Base-by-base conservation (phyloP, 768 basidiomycete species). In the Mycena belliarum region DNA sequence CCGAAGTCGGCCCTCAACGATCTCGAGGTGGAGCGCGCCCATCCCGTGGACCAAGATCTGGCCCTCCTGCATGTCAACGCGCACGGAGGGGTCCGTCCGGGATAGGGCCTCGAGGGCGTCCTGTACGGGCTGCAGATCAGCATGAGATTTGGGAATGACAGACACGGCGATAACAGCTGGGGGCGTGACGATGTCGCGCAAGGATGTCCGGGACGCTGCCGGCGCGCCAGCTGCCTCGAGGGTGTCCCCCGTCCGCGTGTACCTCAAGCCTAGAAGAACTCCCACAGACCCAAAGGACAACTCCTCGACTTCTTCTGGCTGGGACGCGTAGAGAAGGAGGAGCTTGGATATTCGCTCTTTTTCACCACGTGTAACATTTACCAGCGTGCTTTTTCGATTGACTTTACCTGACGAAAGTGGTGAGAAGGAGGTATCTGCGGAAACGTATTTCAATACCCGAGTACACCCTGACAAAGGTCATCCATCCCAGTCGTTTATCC, bases 401-500 rank as follows among this genome's bases (percentile, higher is more conserved):
- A 95, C 72, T 16, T 83, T 89, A 16, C 92, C 92, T 91, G 21
- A 55, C 21, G 50, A 38, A 33, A 33, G 12, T 11, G 3, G 51
- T 53, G 4, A 35, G 55, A 47, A 54, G 32, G 33, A 49, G 5
- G 14, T 43, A 47, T 41, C 20, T 63, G 23, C 24, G 40, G 57
- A 57, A n/a, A 32, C n/a, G 35, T 24, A 14, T 21, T 16, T 4
- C 70, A 76, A 59, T 69, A 91, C 92, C 93, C 51, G 92, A 93
- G 70, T 95, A 95, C 20, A 95, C 83, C 24, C 93, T 80, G 37
- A 95, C 87, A 68, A 93, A 95, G 2, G 93, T 94, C 91, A 95
- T 93, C 93, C 93, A 95, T 23, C 93, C 93, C 54, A 75, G 72
- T 64, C 80, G 82, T 56, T 85, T 85, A 66, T 95, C 91, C 92